Conservation (phyloP, 306 rosid genomes). For the Quillaja saponaria region DNA sequence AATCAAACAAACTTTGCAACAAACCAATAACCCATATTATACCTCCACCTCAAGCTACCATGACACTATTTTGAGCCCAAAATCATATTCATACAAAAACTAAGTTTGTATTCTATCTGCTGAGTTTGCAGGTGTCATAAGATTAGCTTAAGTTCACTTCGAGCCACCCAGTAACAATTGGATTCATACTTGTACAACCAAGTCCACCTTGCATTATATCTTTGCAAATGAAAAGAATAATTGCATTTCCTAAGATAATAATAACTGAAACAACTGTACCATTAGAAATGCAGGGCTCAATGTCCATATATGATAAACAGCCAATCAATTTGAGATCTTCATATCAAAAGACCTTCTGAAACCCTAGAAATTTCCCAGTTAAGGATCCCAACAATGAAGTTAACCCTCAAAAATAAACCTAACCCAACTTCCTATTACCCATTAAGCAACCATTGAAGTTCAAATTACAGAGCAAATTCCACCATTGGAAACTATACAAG, state of each 20-base stretch:
- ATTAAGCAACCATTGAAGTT: constrained; percentile 34
- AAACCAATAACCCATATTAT: constrained; percentile 30
- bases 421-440: constrained; percentile 25
- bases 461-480: constrained; percentile 6
- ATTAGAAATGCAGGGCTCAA: constrained; percentile 35
- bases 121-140: constrained; percentile 25
- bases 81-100: constrained; percentile 29
- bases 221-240: constrained; percentile 23
- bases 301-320: constrained; percentile 20
- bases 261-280: constrained; percentile 35
- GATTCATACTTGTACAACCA: constrained; percentile 33
- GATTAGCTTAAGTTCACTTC: constrained; percentile 24
- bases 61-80: constrained; percentile 18
- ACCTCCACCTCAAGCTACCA: constrained; percentile 25
- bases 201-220: constrained; percentile 45
- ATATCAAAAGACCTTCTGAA: constrained; percentile 46
- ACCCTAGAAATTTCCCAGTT: constrained; percentile 27
- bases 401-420: constrained; percentile 30
- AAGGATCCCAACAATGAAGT: constrained; percentile 17
- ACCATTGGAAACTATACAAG: constrained; percentile 19
- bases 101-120: constrained; percentile 1
- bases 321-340: constrained; percentile 28
- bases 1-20: constrained; percentile 18
- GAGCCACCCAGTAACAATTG: constrained; percentile 25
- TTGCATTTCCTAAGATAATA: constrained; percentile 32